Evolutionary conservation across 2,329 filamentous ascomycete genomes (phyloP).

Genomic region (Curvularia lunata): DNA sequence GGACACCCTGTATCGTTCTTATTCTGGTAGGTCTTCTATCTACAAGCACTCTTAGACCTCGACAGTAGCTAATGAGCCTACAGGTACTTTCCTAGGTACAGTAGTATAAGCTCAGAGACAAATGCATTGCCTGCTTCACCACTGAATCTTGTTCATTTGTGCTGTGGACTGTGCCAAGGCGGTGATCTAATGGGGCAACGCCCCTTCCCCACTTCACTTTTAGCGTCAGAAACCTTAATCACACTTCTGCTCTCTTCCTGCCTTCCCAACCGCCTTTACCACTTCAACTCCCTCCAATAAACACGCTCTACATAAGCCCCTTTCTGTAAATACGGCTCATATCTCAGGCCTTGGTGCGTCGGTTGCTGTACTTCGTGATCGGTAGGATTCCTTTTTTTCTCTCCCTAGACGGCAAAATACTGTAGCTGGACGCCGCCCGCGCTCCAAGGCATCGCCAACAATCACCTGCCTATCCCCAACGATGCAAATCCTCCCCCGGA

Average conservation of each 20-base stretch:
- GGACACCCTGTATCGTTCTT: background rate
- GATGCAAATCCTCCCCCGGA: background rate
- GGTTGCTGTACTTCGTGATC: background rate
- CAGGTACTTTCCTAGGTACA: conserved; percentile 8
- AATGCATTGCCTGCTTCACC: background rate
- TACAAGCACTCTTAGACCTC: background rate
- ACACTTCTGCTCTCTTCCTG: conserved; percentile 16
- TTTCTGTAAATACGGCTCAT: background rate
- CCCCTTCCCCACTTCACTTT: conserved; percentile 9
- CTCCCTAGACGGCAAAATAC: background rate
- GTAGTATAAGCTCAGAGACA: background rate
- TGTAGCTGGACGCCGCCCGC: background rate
- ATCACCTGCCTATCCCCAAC: background rate
- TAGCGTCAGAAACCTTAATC: conserved; percentile 28
- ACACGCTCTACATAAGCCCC: background rate
- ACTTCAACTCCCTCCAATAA: background rate
- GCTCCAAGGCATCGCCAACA: background rate
- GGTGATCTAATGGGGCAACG: conserved; percentile 9
- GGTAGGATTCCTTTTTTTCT: background rate
- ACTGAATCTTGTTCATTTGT: background rate
- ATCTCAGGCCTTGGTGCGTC: background rate
- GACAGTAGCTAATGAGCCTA: conserved; percentile 4
- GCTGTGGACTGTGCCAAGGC: conserved; percentile 18
- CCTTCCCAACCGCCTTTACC: conserved; percentile 3
- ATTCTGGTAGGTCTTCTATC: conserved; percentile 2